Evolutionary conservation across 257 asterid species (phyloP).

Genomic region (Lycium ferocissimum): DNA sequence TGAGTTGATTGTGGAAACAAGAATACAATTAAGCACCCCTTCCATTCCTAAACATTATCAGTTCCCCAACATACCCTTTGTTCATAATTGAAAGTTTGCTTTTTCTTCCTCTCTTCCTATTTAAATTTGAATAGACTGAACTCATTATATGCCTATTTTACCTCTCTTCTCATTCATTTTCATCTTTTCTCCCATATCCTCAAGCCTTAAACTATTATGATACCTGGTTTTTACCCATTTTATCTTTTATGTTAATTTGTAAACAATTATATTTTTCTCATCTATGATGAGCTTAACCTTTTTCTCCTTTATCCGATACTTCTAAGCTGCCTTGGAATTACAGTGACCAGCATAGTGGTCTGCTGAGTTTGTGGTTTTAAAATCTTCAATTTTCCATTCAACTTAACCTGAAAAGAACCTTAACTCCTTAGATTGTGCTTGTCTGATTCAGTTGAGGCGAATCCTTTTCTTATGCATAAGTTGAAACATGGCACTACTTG

Average conservation of each 20-base stretch:
- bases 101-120: not conserved
- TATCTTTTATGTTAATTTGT: not conserved
- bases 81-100: not conserved
- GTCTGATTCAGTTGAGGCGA: not conserved
- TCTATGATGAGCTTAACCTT: not conserved
- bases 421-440: not conserved
- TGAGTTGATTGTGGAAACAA: slow-evolving; percentile 1
- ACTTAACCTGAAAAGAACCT: not conserved
- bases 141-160: not conserved
- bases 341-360: not conserved
- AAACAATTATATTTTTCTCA: not conserved
- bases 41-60: not conserved
- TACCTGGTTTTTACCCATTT: not conserved
- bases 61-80: not conserved
- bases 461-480: not conserved
- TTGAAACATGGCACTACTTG: not conserved
- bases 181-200: not conserved
- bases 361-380: not conserved
- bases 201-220: not conserved
- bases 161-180: not conserved
- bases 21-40: not conserved
- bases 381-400: not conserved
- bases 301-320: not conserved
- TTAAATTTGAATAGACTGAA: not conserved
- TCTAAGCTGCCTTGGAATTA: not conserved